Evolutionary conservation across 805 yeast species (phyloP), one percentile per base, ranked within the genome.

Genomic region (Starmera caribaea): DNA sequence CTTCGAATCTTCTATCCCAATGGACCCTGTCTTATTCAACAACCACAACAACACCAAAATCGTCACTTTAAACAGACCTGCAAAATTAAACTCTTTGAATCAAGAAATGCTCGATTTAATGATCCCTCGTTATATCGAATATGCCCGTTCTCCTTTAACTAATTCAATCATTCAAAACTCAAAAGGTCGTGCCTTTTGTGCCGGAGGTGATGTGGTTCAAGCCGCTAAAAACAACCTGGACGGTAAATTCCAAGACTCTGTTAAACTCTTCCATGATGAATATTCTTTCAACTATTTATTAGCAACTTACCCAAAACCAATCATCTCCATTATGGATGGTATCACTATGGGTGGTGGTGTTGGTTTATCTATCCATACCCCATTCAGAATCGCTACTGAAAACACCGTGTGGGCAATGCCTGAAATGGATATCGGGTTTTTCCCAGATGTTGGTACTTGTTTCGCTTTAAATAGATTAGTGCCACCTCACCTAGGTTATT

Each of bases 301-400:
- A 44, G 80, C 95, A 9, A 79, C 90, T n/a, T 88, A 77, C 51
- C 66, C 79, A 42, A 90, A 88, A 65, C 97, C 97, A 2, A 71
- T 84, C 44, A 79, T 92, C n/a, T 69, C 95, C 0, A 54, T 87
- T 31, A 80, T 83, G 77, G 81, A 92, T 55, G 97, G 97, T 16
- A 85, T 90, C 51, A 86, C 90, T 24, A 87, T 92, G 95, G 98
- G 97, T 40, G 97, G 97, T 38, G 97, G 97, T 50, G 95, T 88
- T 34, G 97, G 98, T 5, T 65, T 92, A 35, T 71, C 90, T 1
- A 81, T 86, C 33, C 97, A 92, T 62, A 81, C 86, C 11, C 90
- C 96, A 3, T 90, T 90, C 69, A 76, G 97, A 55, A 66, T 92
- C 31, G 95, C 94, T n/a, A 84, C 96, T 33, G 97, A 90, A 52